Evolutionary conservation across 1,139 yeast genomes (phyloP), one percentile per base, ranked within the genome.

Genomic region (Saccharomyces uvarum): DNA sequence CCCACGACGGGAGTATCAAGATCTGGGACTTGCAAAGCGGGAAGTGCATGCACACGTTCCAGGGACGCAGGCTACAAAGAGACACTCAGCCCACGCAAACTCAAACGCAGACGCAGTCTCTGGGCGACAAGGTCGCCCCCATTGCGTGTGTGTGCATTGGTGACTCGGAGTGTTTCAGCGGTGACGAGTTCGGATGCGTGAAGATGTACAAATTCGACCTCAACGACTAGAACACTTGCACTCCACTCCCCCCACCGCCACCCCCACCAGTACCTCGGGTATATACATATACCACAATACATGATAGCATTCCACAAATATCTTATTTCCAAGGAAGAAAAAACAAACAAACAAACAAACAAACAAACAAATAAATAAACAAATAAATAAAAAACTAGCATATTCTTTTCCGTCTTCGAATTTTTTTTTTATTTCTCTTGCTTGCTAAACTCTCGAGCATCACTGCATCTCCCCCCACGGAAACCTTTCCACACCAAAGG

Each of bases 11-110:
- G 60, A 76, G 84, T 54, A 87, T 90, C 59, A 93, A 93, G 71
- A 88, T 93, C 5, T 93, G 98, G 98, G 99, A 93, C 69, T 75
- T 93, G 59, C 98, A 91, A 70, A 83, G 85, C 62, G 98, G 99
- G 16, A 85, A 86, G 66, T 89, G 97, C 70, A 82, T 91, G 79
- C 96, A 90, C 70, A 91, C 97, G 0, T 89, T 90, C 73, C 84
- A 86, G 7, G 87, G 86, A 2, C 87, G 59, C 50, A 56, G 58
- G 21, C 52, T 63, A 48, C 61, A 59, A 49, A 52, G 53, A 26
- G 55, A 56, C 2, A 48, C 50, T 11, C 28, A 85, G 33, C 47
- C 16, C 14, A 31, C 28, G 7, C 56, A 51, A 27, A 46, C 53
- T 19, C 5, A 52, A 13, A 31, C 28, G 7, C 56, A 51, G 29